Percentiles rank a stretch among this genome's conserved stretches.
These are phyloP conservation scores for Stachybotrys chlorohalonatus DNA, from an alignment of 2,329 filamentous ascomycete genomes.

Conservation along the genomic window DNA sequence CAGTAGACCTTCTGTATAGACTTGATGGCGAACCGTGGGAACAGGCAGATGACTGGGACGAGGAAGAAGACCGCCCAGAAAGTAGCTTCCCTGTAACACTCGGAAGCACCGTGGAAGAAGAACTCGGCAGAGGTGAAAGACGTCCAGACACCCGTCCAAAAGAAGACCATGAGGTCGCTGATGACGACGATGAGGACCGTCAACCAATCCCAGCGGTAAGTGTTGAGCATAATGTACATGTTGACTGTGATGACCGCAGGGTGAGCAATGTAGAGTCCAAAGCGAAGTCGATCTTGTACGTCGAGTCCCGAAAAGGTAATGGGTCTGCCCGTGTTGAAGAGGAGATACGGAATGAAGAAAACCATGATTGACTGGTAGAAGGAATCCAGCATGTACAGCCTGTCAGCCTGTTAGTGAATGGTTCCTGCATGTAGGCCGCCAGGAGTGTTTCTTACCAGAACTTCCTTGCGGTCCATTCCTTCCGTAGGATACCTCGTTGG, in stretches of 20 bases:
- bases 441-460: slow-evolving; percentile 65
- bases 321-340: slow-evolving; percentile 62
- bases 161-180: slow-evolving; percentile 81
- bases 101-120: slow-evolving; percentile 67
- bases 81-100: slow-evolving; percentile 71
- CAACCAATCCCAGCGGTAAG: slow-evolving; percentile 97
- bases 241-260: slow-evolving; percentile 85
- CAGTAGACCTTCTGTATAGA: slow-evolving; percentile 87
- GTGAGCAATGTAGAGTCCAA: slow-evolving; percentile 81
- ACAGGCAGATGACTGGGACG: slow-evolving; percentile 71
- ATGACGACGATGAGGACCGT: slow-evolving; percentile 74
- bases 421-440: not conserved
- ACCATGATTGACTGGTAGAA: slow-evolving; percentile 89
- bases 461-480: slow-evolving; percentile 92
- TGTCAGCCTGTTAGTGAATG: slow-evolving; percentile 21
- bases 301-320: slow-evolving; percentile 64
- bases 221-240: slow-evolving; percentile 89
- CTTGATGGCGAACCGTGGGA: slow-evolving; percentile 83
- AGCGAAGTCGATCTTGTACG: slow-evolving; percentile 69
- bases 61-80: slow-evolving; percentile 85
- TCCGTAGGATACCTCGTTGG: slow-evolving; percentile 85
- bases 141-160: slow-evolving; percentile 88
- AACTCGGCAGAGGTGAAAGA: slow-evolving; percentile 35
- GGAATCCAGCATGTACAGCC: slow-evolving; percentile 90
- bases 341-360: slow-evolving; percentile 85